Evolutionary conservation across 179 eudicot genomes (phyloP), one percentile per base, ranked within the genome.

Genomic region (Beta corolliflora): DNA sequence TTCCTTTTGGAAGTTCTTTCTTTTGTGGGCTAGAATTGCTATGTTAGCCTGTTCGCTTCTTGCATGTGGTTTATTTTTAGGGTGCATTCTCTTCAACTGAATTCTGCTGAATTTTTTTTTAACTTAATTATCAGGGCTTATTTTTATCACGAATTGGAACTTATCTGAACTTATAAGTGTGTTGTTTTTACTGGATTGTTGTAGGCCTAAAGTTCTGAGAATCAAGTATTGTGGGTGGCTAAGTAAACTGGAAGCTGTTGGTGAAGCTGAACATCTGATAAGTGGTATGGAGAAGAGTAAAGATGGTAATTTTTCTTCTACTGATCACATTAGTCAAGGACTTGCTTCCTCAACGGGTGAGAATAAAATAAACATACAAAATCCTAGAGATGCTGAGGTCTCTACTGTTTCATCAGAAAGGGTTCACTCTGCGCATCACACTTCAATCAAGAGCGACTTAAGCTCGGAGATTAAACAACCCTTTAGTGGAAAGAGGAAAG

Each of bases 381-480:
- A 67, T 64, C 82, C 69, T 44, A 80, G 84, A 81, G 86, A 81
- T 11, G 77, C 73, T 55, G 90, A 83, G n/a, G 74, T 67, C 48
- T 84, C 86, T 16, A 61, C 80, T 25, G 84, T 84, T 60, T 85
- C 88, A 7, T 80, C 87, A 12, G 84, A 82, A 73, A 58, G 78
- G 71, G 74, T 56, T 76, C 73, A 79, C 48, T 77, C 81, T 16
- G 61, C 75, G n/a, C 79, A 50, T 66, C 81, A 76, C 25, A 71
- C 72, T 58, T 84, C 85, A 11, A 55, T 72, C 6, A 85, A 64
- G 84, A 87, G 91, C 71, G 90, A 85, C 56, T 55, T 87, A 69
- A 84, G 83, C 82, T 84, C 85, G 31, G 88, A 85, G 58, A 76
- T 55, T 21, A 83, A 67, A 52, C 78, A 66, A 41, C 75, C 79